Evolutionary conservation across 1,139 yeast genomes (phyloP).

Genomic region (Wickerhamiella pararugosa): DNA sequence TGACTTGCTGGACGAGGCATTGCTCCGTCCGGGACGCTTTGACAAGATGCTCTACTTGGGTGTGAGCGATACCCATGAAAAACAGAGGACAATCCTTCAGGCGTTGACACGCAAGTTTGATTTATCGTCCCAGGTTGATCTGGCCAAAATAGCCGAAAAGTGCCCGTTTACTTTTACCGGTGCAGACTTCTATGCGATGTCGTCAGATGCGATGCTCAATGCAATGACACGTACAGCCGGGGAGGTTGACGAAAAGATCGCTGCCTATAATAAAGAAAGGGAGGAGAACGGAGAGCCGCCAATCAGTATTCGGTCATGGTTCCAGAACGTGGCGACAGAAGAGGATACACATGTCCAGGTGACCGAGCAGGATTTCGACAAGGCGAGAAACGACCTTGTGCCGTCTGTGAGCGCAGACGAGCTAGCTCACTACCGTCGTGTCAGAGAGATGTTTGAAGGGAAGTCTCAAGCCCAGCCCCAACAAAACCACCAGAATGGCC

Average conservation of each 20-base stretch:
- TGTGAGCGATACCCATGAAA: slow-evolving; percentile 77
- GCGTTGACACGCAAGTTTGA: slow-evolving; percentile 77
- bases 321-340: slow-evolving; percentile 60
- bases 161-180: slow-evolving; percentile 91
- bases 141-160: slow-evolving; percentile 42
- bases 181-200: slow-evolving; percentile 91
- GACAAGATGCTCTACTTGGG: slow-evolving; percentile 92
- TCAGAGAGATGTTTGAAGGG: slow-evolving; percentile 60
- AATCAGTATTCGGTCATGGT: slow-evolving; percentile 75
- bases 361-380: slow-evolving; percentile 52
- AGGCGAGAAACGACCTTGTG: slow-evolving; percentile 53
- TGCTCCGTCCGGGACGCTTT: slow-evolving; percentile 88
- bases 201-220: slow-evolving; percentile 87
- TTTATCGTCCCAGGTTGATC: slow-evolving; percentile 44
- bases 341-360: slow-evolving; percentile 61
- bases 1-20: slow-evolving; percentile 83
- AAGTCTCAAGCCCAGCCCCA: not conserved
- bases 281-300: slow-evolving; percentile 22
- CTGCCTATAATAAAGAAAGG: slow-evolving; percentile 31
- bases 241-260: slow-evolving; percentile 54
- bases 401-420: slow-evolving; percentile 89
- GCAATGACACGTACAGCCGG: slow-evolving; percentile 87
- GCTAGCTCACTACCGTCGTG: slow-evolving; percentile 59
- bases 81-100: slow-evolving; percentile 70
- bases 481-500: not conserved